Percentiles rank a stretch among this genome's conserved stretches.
phyloP scores from a whole-genome alignment of 345 rosid species.

The Brassica juncea region DNA sequence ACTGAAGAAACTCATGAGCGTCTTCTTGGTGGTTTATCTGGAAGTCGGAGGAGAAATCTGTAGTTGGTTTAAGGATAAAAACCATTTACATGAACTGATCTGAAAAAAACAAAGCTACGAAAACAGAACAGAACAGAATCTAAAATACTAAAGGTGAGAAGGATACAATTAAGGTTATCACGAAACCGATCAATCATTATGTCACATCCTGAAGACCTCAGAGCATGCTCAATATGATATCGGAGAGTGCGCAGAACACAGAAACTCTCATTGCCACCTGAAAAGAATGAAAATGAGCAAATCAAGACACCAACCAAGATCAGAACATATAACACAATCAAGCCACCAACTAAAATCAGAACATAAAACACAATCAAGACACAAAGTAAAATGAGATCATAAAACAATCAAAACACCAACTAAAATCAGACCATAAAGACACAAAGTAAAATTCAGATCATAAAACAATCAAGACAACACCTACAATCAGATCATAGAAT shows the following conservation, averaged over 20 bases:
- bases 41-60: constrained; percentile 65
- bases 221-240: constrained; percentile 58
- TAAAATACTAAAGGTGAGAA: neutral
- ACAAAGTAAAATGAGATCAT: neutral
- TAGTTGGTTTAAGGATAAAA: constrained; percentile 44
- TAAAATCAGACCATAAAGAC: neutral
- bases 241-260: constrained; percentile 61
- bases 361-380: neutral
- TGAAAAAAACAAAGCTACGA: constrained; percentile 14
- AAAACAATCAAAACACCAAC: neutral
- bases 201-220: constrained; percentile 58
- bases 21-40: constrained; percentile 73
- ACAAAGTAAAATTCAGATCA: too few species aligned
- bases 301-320: neutral
- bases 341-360: too few species aligned
- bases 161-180: constrained; percentile 70
- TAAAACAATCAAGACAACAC: neutral
- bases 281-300: constrained; percentile 2
- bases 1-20: constrained; percentile 84
- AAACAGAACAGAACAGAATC: neutral
- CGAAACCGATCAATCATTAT: constrained; percentile 51
- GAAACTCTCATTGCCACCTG: constrained; percentile 60
- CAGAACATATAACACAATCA: neutral
- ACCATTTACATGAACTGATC: neutral
- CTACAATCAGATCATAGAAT: too few species aligned